Conservation (phyloP, 768 basidiomycete species). For the Coprinellus aureogranulatus region DNA sequence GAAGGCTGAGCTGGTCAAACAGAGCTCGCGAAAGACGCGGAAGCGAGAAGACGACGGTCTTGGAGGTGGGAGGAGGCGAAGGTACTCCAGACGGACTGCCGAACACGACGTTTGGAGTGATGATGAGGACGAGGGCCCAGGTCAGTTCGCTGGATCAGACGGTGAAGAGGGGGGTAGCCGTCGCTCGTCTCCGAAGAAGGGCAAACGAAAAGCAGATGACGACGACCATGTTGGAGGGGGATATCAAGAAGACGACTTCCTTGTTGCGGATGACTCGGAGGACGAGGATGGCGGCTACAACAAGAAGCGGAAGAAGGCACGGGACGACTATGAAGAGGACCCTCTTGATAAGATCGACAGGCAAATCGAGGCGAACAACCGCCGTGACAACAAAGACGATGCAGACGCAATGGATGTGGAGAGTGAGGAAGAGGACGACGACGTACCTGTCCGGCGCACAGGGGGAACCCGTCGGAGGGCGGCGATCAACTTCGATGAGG, state of each 20-base stretch:
- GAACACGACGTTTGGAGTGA: slow-evolving; percentile 53
- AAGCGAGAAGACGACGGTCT: slow-evolving; percentile 51
- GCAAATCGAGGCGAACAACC: slow-evolving; percentile 56
- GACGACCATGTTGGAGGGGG: slow-evolving; percentile 23
- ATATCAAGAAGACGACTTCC: slow-evolving; percentile 83
- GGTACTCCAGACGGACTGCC: slow-evolving; percentile 38
- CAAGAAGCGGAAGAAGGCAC: slow-evolving; percentile 34
- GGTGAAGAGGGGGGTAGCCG: slow-evolving; percentile 51
- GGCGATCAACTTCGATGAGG: slow-evolving; percentile 56
- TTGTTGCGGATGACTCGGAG: slow-evolving; percentile 76
- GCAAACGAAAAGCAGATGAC: slow-evolving; percentile 39
- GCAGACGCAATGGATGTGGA: slow-evolving; percentile 67
- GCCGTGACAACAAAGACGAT: slow-evolving; percentile 22
- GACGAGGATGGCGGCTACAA: slow-evolving; percentile 58
- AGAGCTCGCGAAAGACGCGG: slow-evolving; percentile 62
- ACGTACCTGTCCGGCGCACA: slow-evolving; percentile 61
- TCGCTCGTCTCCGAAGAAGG: slow-evolving; percentile 35
- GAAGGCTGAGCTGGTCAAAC: slow-evolving; percentile 63
- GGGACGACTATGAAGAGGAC: slow-evolving; percentile 49
- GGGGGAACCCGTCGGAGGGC: slow-evolving; percentile 52
- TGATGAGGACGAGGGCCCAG: slow-evolving; percentile 61
- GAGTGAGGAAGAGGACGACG: slow-evolving; percentile 72
- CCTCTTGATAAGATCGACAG: slow-evolving; percentile 70
- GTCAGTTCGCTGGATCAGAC: slow-evolving; percentile 48
- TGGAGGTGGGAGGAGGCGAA: slow-evolving; percentile 47